Percentiles rank a stretch among this genome's conserved stretches.
phyloP scores from a whole-genome alignment of 2,329 filamentous ascomycete species.

The Pestalotiopsis fici region DNA sequence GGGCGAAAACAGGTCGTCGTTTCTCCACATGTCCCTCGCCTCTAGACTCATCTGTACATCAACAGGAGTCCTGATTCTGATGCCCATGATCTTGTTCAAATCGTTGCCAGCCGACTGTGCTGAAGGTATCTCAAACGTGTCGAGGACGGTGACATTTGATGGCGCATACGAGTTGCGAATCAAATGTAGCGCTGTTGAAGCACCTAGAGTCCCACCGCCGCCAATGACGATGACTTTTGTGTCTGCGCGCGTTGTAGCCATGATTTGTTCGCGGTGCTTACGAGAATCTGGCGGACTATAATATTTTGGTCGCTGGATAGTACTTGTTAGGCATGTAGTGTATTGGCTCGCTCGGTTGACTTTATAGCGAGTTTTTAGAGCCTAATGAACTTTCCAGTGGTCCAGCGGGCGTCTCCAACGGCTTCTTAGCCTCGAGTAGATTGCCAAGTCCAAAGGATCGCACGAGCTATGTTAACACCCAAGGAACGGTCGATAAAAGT shows the following conservation, averaged over 20 bases:
- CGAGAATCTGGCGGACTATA: not conserved
- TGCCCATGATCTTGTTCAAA: constrained; percentile 47
- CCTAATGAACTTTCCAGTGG: constrained; percentile 12
- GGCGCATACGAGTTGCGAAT: constrained; percentile 41
- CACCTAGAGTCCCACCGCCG: constrained; percentile 48
- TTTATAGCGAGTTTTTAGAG: constrained; percentile 1
- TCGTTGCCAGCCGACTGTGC: constrained; percentile 47
- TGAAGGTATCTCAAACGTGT: constrained; percentile 46
- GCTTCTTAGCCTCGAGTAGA: not conserved
- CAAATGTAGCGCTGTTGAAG: constrained; percentile 48
- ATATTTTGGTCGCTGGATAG: not conserved
- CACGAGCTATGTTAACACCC: not conserved
- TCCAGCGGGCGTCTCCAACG: constrained; percentile 10
- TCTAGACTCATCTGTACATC: constrained; percentile 33
- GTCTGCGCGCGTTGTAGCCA: constrained; percentile 21
- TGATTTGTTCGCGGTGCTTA: constrained; percentile 19
- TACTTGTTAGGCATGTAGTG: not conserved
- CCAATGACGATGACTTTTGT: constrained; percentile 41
- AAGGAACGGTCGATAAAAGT: not conserved
- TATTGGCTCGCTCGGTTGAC: not conserved
- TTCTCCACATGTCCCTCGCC: constrained; percentile 38
- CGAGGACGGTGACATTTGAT: constrained; percentile 45
- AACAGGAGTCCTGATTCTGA: constrained; percentile 31
- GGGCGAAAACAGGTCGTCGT: constrained; percentile 42
- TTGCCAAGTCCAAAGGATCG: not conserved